Base-by-base conservation (phyloP, 139 green algal species). In the Chlorella ohadii region DNA sequence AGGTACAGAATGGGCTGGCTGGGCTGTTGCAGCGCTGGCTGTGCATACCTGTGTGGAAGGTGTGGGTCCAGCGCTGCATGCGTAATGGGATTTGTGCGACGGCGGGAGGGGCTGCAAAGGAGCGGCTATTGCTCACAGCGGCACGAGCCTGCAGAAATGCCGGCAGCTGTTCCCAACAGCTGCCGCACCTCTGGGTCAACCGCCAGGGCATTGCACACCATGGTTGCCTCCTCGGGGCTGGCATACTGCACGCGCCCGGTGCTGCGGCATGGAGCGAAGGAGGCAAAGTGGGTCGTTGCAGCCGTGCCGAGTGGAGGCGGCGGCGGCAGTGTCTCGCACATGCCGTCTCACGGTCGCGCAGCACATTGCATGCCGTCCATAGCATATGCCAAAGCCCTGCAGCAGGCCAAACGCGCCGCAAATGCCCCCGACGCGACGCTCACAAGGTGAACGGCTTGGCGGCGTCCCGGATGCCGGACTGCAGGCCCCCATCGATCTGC, bases 121-220 rank as follows among this genome's bases (percentile, higher is more conserved):
- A n/a, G n/a, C n/a, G n/a, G n/a, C n/a, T n/a, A n/a, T n/a, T n/a
- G n/a, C n/a, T n/a, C n/a, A n/a, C n/a, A n/a, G n/a, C n/a, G n/a
- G n/a, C n/a, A n/a, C n/a, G n/a, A n/a, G n/a, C n/a, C n/a, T n/a
- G n/a, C n/a, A n/a, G n/a, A n/a, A n/a, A n/a, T n/a, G n/a, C n/a
- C n/a, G n/a, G n/a, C n/a, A n/a, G n/a, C n/a, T n/a, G n/a, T n/a
- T n/a, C n/a, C n/a, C n/a, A n/a, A n/a, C n/a, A n/a, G n/a, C n/a
- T n/a, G n/a, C 9, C 27, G 34, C 51, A 89, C 86, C 82, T 91
- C 87, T 81, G 80, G 61, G 63, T 91, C 87, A 0, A 91, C 79
- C 23, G 56, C 71, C 19, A 91, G 41, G 0, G 87, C 67, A 17
- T 83, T 79, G 23, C 59, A 67, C 1, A 91, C 67, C 66, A 88